A percentile compares a stretch with the other conserved stretches of the same genome.
Evolutionary conservation across 2,329 filamentous ascomycete species (phyloP).

Genomic region (Penicillium hordei): DNA sequence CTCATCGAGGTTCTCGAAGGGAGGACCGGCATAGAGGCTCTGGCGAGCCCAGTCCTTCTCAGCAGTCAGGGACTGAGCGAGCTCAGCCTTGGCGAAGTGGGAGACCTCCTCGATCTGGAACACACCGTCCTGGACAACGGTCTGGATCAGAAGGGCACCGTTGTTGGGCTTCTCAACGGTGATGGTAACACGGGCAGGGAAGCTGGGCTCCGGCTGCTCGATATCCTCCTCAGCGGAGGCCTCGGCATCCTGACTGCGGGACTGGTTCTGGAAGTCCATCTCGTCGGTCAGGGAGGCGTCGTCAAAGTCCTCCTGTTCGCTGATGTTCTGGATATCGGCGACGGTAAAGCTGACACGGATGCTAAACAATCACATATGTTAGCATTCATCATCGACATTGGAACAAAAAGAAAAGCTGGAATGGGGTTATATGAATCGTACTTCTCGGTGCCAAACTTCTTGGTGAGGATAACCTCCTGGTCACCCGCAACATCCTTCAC

Average conservation of each 20-base stretch:
- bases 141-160: conserved; percentile 83
- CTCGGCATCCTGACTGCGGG: conserved; percentile 39
- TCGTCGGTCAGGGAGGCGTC: conserved; percentile 58
- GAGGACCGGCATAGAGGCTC: conserved; percentile 82
- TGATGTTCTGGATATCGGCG: conserved; percentile 71
- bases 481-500: conserved; percentile 75
- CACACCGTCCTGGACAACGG: conserved; percentile 78
- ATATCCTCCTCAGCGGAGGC: conserved; percentile 45
- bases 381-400: not conserved
- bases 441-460: conserved; percentile 85
- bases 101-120: conserved; percentile 89
- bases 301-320: conserved; percentile 59
- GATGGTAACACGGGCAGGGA: conserved; percentile 81
- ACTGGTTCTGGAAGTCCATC: conserved; percentile 56
- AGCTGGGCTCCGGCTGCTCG: conserved; percentile 57
- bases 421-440: conserved; percentile 45
- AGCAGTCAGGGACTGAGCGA: conserved; percentile 73
- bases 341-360: conserved; percentile 83
- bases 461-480: conserved; percentile 82
- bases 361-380: conserved; percentile 40
- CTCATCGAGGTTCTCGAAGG: conserved; percentile 92
- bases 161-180: conserved; percentile 83
- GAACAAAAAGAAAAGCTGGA: not conserved
- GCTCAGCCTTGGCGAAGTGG: conserved; percentile 75
- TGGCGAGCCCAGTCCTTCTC: conserved; percentile 75